phyloP scores from a whole-genome alignment of 208 protist genomes.

The Leishmania aethiopica region DNA sequence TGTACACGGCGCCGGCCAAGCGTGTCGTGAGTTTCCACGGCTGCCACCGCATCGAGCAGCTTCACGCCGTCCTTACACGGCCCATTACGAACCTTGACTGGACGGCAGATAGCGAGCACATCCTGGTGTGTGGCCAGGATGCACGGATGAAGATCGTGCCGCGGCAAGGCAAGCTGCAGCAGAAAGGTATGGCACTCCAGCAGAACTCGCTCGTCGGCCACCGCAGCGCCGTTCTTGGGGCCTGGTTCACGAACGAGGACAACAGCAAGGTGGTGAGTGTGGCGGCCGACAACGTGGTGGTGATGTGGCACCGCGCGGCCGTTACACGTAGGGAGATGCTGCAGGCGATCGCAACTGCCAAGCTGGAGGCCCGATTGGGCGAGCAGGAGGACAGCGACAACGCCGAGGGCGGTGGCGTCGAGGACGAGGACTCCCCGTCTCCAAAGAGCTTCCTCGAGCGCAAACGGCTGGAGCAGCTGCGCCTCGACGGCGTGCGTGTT shows the following conservation, averaged over 20 bases:
- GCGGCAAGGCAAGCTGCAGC: slow-evolving; percentile 67
- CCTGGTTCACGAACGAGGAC: slow-evolving; percentile 80
- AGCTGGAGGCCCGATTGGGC: slow-evolving; percentile 57
- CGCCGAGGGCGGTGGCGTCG: slow-evolving; percentile 35
- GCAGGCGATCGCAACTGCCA: slow-evolving; percentile 73
- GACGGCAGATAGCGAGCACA: slow-evolving; percentile 81
- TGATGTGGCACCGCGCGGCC: slow-evolving; percentile 70
- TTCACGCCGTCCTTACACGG: slow-evolving; percentile 77
- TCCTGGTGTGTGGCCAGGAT: slow-evolving; percentile 88
- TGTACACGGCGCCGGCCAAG: slow-evolving; percentile 84
- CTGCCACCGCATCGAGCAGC: slow-evolving; percentile 89
- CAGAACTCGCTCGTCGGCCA: slow-evolving; percentile 87
- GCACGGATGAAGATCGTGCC: slow-evolving; percentile 91
- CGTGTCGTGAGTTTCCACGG: slow-evolving; percentile 86
- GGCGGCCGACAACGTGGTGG: slow-evolving; percentile 80
- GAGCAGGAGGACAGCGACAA: slow-evolving; percentile 33
- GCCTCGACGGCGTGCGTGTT: slow-evolving; percentile 80
- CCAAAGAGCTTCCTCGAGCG: slow-evolving; percentile 85
- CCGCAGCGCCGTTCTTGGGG: slow-evolving; percentile 83
- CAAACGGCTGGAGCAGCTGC: slow-evolving; percentile 72
- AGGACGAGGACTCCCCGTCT: slow-evolving; percentile 45
- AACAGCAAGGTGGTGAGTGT: slow-evolving; percentile 72
- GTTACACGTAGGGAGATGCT: slow-evolving; percentile 83
- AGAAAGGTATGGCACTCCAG: slow-evolving; percentile 79
- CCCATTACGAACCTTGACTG: slow-evolving; percentile 86